A percentile compares a stretch with the other conserved stretches of the same genome.
Conservation (phyloP, 2,329 filamentous ascomycete genomes). For the Sphaerostilbella broomeana region DNA sequence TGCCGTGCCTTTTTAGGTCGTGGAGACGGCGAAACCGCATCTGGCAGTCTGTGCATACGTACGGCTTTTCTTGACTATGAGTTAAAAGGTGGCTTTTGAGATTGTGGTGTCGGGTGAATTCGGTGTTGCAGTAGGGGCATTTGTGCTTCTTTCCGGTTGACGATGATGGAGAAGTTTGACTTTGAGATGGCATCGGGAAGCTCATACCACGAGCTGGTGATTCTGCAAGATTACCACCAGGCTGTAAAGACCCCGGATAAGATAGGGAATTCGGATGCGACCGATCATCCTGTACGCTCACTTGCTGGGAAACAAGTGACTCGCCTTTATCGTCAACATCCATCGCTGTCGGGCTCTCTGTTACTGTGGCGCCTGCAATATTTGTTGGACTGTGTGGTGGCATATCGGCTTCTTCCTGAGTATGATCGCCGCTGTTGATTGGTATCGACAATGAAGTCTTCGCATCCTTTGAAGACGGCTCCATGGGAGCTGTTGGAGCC, state of each 20-base stretch:
- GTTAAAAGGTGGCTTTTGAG: constrained; percentile 95
- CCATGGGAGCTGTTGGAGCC: constrained; percentile 39
- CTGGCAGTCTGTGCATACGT: constrained; percentile 86
- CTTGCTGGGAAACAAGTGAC: constrained; percentile 30
- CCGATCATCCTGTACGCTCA: constrained; percentile 46
- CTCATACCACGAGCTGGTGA: constrained; percentile 48
- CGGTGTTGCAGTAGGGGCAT: constrained; percentile 92
- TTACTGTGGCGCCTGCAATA: constrained; percentile 37
- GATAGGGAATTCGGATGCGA: constrained; percentile 44
- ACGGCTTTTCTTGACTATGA: constrained; percentile 97
- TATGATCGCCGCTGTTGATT: constrained; percentile 27
- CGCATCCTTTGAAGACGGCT: constrained; percentile 32
- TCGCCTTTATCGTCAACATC: constrained; percentile 43
- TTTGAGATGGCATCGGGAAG: constrained; percentile 45
- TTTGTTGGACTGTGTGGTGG: constrained; percentile 40
- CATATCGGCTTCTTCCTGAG: constrained; percentile 34
- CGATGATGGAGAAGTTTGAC: constrained; percentile 52
- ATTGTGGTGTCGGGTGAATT: constrained; percentile 96
- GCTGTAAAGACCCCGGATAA: constrained; percentile 47
- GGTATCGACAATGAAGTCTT: constrained; percentile 27
- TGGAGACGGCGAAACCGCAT: constrained; percentile 89
- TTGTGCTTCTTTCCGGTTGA: constrained; percentile 76
- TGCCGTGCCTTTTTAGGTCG: constrained; percentile 91
- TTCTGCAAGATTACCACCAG: constrained; percentile 36
- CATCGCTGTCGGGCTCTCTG: constrained; percentile 48